Base-by-base conservation (phyloP, 2,329 filamentous ascomycete species). In the Fusarium nodosum region DNA sequence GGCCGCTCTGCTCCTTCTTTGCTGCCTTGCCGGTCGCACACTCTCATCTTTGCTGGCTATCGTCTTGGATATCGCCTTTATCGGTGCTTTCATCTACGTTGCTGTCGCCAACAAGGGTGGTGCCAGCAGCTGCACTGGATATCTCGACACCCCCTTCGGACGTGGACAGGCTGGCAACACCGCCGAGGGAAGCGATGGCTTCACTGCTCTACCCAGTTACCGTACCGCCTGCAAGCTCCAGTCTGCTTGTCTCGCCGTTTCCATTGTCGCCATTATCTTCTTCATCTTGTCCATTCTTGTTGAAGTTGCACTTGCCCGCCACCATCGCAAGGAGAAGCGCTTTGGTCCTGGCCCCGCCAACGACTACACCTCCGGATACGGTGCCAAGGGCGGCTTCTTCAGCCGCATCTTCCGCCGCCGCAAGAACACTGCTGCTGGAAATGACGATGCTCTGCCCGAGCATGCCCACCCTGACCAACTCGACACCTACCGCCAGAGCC, bases 11-110 rank as follows among this genome's bases (percentile, higher is more conserved):
- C 70, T 96, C 33, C 82, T 97, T 38, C 90, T 95, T 11, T 93
- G 92, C 83, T 96, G 88, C 77, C 81, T 97, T 8, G 93, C 92
- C 36, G 93, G 93, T 30, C 86, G 91, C 64, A 83, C 86, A 7
- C 84, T 95, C 78, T 91, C 94, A 63, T 91, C 92, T 5, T 85
- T 90, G 75, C 69, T 96, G 56, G 92, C 88, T 68, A 88, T 97
- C 67, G 65, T 94, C 26, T 83, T 97, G 48, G 93, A 97, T 75
- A 74, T 96, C 55, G 86, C 86, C 74, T 97, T 97, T 79, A 82
- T 88, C 54, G 93, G 87, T 41, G 88, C 85, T 61, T 96, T 96
- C 83, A 87, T 97, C 76, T 97, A 94, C 76, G 87, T 97, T 63
- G 93, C 94, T 1, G 83, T 90, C 50, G 85, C 93, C 67, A 94